Conservation (phyloP, 441 rosid species). For the Viola pubescens region DNA sequence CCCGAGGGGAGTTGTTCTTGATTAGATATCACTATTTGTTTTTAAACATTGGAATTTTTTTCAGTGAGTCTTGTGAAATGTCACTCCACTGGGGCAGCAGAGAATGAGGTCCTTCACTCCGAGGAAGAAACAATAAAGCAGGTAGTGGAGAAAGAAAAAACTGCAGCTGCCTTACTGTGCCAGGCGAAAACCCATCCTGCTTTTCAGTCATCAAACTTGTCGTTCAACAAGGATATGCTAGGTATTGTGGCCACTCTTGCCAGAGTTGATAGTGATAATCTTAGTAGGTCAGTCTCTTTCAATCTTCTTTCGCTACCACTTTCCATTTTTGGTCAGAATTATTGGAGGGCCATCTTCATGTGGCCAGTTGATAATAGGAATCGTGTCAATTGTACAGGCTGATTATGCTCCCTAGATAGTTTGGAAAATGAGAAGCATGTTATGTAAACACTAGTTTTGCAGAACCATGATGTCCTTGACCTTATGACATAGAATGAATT, state of each 20-base stretch:
- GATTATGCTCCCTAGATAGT: neutral
- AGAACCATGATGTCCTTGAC: neutral
- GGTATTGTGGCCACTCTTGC: constrained; percentile 71
- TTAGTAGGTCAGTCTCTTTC: constrained; percentile 42
- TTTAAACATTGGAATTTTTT: neutral
- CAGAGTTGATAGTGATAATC: constrained; percentile 46
- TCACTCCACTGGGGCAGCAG: constrained; percentile 29
- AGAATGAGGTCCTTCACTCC: constrained; percentile 24
- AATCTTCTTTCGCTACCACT: neutral
- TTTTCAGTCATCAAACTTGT: constrained; percentile 27
- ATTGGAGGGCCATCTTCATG: neutral
- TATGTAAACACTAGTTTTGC: neutral
- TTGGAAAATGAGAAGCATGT: neutral
- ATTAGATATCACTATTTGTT: neutral
- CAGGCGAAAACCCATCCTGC: constrained; percentile 34
- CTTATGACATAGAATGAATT: too few species aligned
- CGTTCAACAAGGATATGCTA: constrained; percentile 35
- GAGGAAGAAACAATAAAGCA: constrained; percentile 35
- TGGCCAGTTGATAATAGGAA: neutral
- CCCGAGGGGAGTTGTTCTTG: neutral
- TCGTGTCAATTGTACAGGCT: too few species aligned
- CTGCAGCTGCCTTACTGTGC: constrained; percentile 46
- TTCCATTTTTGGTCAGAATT: neutral
- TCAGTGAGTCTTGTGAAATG: constrained; percentile 47
- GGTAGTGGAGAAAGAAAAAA: constrained; percentile 11